Base-by-base conservation (phyloP, 495 filamentous ascomycete species). In the Neurospora intermedia region DNA sequence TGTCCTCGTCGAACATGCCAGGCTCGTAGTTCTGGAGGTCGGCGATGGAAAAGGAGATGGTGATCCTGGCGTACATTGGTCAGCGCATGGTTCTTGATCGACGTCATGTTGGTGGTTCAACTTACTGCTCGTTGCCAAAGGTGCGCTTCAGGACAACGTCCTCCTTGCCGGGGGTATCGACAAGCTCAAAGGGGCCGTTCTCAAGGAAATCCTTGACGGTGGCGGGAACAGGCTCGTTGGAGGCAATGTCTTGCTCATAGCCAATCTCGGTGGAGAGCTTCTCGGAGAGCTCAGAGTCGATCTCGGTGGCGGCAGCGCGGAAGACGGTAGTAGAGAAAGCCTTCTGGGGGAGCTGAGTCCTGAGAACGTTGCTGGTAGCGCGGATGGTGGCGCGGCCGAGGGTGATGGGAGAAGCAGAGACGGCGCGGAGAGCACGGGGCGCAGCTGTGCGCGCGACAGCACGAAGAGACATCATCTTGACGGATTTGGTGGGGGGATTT, bases 41-140 rank as follows among this genome's bases (percentile, higher is more conserved):
- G 76, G 92, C 90, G 80, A 97, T 94, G 75, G 94, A 96, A 87
- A 99, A 99, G 75, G 90, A 90, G 75, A 98, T 88, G 73, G 90
- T 90, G 85, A 99, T 97, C 75, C 93, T 97, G 75, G n/a, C 0
- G 70, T 70, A 42, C 5, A 15, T 42, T 15, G 41, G 41, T 42
- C 41, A 42, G 41, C 41, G 13, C 41, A 7, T 39, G 39, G 39
- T 39, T 39, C 39, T 39, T 39, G 39, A 39, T 39, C 5, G 39
- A 39, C 0, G 6, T 8, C 39, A 39, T 7, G 39, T 18, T 46
- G 4, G 35, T 8, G 54, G 31, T 43, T 16, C 8, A 54, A 82
- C 90, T 82, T 83, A 96, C 93, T 88, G 92, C 85, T 99, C 96
- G 78, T 95, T 90, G 78, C 91, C 92, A 74, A 92, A 94, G 77